These are phyloP conservation scores for Argentina anserina DNA, from an alignment of 306 rosid species.

Conservation along the genomic window DNA sequence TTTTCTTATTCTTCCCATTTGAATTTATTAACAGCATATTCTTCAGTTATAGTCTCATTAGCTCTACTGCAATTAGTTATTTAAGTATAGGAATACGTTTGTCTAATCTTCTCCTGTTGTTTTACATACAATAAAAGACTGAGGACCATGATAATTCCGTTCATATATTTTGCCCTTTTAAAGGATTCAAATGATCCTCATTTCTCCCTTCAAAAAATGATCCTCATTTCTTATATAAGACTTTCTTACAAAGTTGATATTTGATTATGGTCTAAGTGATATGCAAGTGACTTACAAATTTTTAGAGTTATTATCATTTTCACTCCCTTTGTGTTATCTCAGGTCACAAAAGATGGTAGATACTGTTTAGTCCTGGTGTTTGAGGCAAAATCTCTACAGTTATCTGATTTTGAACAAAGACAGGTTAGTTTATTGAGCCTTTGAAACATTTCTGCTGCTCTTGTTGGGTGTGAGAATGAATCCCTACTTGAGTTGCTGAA, in stretches of 20 bases:
- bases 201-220: no score
- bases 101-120: no score
- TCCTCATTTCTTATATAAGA: not conserved
- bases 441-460: not conserved
- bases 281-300: not conserved
- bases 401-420: slow-evolving; percentile 88
- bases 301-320: not conserved
- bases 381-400: slow-evolving; percentile 70
- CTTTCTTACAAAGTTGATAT: slow-evolving; percentile 1
- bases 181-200: not conserved
- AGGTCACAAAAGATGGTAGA: slow-evolving; percentile 82
- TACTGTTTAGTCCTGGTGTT: slow-evolving; percentile 73
- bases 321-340: slow-evolving; percentile 11
- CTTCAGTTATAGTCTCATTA: not conserved
- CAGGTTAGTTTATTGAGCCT: slow-evolving; percentile 43
- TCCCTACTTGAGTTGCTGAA: not conserved
- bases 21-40: not conserved
- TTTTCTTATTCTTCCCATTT: not conserved
- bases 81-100: not conserved
- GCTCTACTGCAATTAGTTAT: not conserved
- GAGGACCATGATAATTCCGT: not conserved
- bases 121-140: slow-evolving; percentile 2
- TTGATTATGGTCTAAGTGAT: not conserved
- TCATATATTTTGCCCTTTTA: not conserved
- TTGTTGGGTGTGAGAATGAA: not conserved